A percentile compares a stretch with the other conserved stretches of the same genome.
Conservation (phyloP, 495 filamentous ascomycete genomes). For the Clavariopsis aquatica region DNA sequence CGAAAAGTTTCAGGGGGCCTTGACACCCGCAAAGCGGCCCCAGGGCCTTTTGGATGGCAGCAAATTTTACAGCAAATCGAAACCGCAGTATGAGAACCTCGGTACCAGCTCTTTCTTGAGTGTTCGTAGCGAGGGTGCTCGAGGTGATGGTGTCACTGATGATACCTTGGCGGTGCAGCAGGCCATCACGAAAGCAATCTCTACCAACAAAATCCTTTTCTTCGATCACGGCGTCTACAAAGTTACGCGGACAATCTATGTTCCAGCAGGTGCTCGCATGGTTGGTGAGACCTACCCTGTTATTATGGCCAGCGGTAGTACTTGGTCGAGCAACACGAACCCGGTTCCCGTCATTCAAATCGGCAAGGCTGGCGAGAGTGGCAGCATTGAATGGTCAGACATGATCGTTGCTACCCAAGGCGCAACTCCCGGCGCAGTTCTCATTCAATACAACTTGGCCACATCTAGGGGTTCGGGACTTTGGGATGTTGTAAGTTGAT, state of each 20-base stretch:
- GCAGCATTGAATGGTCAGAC: slow-evolving; percentile 80
- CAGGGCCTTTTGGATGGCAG: slow-evolving; percentile 56
- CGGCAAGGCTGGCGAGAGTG: slow-evolving; percentile 74
- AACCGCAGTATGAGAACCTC: slow-evolving; percentile 71
- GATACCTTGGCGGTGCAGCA: slow-evolving; percentile 72
- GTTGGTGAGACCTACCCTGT: slow-evolving; percentile 90
- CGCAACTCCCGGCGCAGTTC: slow-evolving; percentile 78
- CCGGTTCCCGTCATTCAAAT: slow-evolving; percentile 75
- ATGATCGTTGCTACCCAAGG: slow-evolving; percentile 78
- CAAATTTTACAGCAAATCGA: slow-evolving; percentile 64
- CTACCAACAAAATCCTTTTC: slow-evolving; percentile 70
- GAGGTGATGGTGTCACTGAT: slow-evolving; percentile 72
- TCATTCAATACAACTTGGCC: slow-evolving; percentile 89
- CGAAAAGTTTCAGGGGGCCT: slow-evolving; percentile 46
- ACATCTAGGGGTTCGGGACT: slow-evolving; percentile 71
- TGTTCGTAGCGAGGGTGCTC: slow-evolving; percentile 73
- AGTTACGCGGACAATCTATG: slow-evolving; percentile 76
- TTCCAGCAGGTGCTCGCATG: slow-evolving; percentile 77
- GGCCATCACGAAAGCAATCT: slow-evolving; percentile 60
- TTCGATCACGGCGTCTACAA: slow-evolving; percentile 92
- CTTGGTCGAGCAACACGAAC: slow-evolving; percentile 69
- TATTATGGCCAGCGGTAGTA: slow-evolving; percentile 69
- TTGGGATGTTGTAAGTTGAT: slow-evolving; percentile 77
- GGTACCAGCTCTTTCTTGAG: slow-evolving; percentile 65
- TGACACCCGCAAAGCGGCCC: slow-evolving; percentile 58